These are phyloP conservation scores for Xerocomus potaroensis DNA, from an alignment of 768 basidiomycete species.

Conservation along the genomic window DNA sequence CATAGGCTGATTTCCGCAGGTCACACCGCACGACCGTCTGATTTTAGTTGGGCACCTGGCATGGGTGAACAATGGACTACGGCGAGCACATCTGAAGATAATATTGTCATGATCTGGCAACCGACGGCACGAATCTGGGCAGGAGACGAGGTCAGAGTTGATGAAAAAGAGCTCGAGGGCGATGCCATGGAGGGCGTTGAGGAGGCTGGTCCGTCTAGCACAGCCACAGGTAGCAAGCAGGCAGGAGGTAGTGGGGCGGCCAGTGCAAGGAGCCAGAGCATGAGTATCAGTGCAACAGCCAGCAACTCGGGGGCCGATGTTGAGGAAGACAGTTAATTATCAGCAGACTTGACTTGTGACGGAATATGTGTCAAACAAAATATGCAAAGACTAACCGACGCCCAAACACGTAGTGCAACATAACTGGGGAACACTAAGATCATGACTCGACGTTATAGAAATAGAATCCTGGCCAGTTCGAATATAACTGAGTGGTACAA, in stretches of 20 bases:
- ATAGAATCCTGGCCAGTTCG: constrained; percentile 62
- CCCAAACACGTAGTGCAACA: constrained; percentile 1
- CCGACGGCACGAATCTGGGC: constrained; percentile 94
- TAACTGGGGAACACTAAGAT: neutral
- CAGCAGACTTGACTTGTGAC: constrained; percentile 1
- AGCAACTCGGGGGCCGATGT: constrained; percentile 51
- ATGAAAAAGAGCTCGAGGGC: constrained; percentile 80
- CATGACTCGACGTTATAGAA: constrained; percentile 41
- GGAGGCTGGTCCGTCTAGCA: constrained; percentile 23
- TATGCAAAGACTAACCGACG: constrained; percentile 8
- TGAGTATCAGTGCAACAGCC: constrained; percentile 52
- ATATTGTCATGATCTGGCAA: constrained; percentile 96
- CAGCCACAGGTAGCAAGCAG: constrained; percentile 14
- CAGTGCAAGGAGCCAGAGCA: constrained; percentile 53
- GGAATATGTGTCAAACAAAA: constrained; percentile 9
- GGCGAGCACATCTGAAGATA: constrained; percentile 91
- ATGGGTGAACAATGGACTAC: constrained; percentile 80
- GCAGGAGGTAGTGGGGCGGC: constrained; percentile 28
- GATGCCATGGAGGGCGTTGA: constrained; percentile 78
- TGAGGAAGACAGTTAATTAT: constrained; percentile 27
- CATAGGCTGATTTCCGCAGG: constrained; percentile 38
- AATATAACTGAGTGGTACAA: constrained; percentile 56
- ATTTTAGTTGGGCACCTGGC: constrained; percentile 94
- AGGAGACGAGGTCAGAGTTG: constrained; percentile 80
- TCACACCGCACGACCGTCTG: constrained; percentile 85